Evolutionary conservation across 495 filamentous ascomycete species (phyloP), one percentile per base, ranked within the genome.

Genomic region (Penicillium desertorum): DNA sequence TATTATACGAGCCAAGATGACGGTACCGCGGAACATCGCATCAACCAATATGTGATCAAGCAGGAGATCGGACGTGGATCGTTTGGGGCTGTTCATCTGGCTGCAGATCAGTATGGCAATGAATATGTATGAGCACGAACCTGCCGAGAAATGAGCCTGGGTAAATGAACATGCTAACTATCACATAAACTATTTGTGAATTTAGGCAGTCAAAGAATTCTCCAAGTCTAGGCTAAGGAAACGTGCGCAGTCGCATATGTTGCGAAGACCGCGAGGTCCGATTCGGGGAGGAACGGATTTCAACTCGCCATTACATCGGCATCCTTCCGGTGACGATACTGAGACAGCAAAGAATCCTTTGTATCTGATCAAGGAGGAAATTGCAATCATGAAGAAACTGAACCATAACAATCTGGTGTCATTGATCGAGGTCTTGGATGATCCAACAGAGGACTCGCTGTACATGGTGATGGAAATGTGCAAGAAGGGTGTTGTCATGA

Each of bases 391-490:
- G 90, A 98, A 98, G 77, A 98, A 98, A 71, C 80, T 98, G 46
- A 86, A 97, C 67, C 94, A 98, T 62, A 85, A 82, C 41, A 98
- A 98, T 69, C 76, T 98, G 39, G 92, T 96, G n/a, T 86, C 87
- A 30, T 76, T 98, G 30, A 88, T 94, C 60, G 94, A 98, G 70
- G 94, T 98, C 1, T 73, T 98, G 32, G 94, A 98, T 68, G 95
- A 98, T 63, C 95, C 94, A 2, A 85, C 89, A 32, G 92, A 97
- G 61, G 94, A 98, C 67, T 95, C 92, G 1, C 74, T 98, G 20
- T 98, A 97, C 70, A 98, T 98, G 90, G 94, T 98, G 5, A 81
- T 98, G 67, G 94, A 98, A 70, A 94, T 96, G 90, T 98, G 94
- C 77, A 94, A 96, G 64, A 98, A 98, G 66, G 94, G 94, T 0